Base-by-base conservation (phyloP, 768 basidiomycete genomes). In the Jaapia argillacea region DNA sequence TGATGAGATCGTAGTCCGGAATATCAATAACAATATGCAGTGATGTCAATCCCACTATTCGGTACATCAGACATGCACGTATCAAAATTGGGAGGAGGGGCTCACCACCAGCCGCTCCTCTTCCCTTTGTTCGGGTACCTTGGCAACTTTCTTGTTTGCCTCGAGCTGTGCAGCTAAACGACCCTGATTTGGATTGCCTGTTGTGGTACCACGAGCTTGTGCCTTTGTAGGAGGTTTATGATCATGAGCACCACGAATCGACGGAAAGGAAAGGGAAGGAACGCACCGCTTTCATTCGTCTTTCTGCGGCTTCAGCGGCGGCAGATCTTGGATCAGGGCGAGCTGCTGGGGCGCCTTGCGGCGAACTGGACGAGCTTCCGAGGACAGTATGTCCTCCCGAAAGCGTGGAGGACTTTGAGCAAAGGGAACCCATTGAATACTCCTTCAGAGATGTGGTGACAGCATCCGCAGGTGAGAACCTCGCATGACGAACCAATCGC, bases 1-100 rank as follows among this genome's bases (percentile, higher is more conserved):
- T n/a, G n/a, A n/a, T n/a, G n/a, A n/a, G n/a, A n/a, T n/a, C n/a
- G n/a, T n/a, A n/a, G n/a, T n/a, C n/a, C n/a, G n/a, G n/a, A n/a
- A n/a, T n/a, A n/a, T n/a, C n/a, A n/a, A n/a, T n/a, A n/a, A n/a
- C n/a, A n/a, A n/a, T n/a, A n/a, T n/a, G n/a, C n/a, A n/a, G n/a
- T n/a, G n/a, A n/a, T n/a, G n/a, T 63, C 55, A 70, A 45, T 72
- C 70, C 67, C 70, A 71, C 69, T 72, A 40, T 26, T 24, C 25
- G 28, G 41, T 5, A 38, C 37, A 31, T 43, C 43, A 24, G 22
- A 42, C 35, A 47, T 43, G 46, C 16, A 50, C 22, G 41, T 44
- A 40, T 47, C 39, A 36, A 21, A 43, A 44, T 14, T 41, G 46
- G 45, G 41, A 45, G 49, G 41, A 44, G 50, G 54, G 46, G 60